Evolutionary conservation across 208 protist species (phyloP).

Genomic region (Trypanosomatidae sp.): DNA sequence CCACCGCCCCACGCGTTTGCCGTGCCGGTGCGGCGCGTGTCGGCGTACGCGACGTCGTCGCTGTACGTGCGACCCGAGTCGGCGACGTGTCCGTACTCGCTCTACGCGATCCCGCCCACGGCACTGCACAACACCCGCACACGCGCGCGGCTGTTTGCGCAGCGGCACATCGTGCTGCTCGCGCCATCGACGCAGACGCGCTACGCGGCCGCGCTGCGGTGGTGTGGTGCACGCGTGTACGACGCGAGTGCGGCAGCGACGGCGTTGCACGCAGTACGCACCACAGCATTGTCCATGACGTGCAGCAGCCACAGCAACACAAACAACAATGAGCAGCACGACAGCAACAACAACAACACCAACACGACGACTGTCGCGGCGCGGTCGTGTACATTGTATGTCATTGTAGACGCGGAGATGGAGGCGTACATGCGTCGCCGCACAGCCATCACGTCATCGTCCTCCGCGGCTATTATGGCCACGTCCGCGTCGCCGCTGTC

Average conservation of each 20-base stretch:
- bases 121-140: constrained; percentile 25
- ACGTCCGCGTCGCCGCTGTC: too few relatives aligned
- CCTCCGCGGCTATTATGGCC: too few relatives aligned
- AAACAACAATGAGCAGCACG: neutral
- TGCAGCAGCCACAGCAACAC: neutral
- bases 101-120: constrained; percentile 51
- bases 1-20: constrained; percentile 44
- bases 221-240: too few relatives aligned
- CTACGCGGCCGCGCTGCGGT: constrained; percentile 19
- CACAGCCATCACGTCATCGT: too few relatives aligned
- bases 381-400: constrained; percentile 3
- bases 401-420: constrained; percentile 3
- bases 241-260: too few relatives aligned
- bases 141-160: constrained; percentile 21
- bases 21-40: constrained; percentile 30
- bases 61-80: constrained; percentile 57
- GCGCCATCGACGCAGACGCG: constrained; percentile 14
- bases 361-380: neutral
- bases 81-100: constrained; percentile 51
- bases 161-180: too few relatives aligned
- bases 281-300: too few relatives aligned
- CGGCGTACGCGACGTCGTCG: constrained; percentile 8
- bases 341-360: neutral
- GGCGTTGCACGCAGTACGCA: too few relatives aligned
- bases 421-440: too few relatives aligned